These are phyloP conservation scores for Tympanopsis confertula DNA, from an alignment of 2,329 filamentous ascomycete genomes.

Conservation along the genomic window DNA sequence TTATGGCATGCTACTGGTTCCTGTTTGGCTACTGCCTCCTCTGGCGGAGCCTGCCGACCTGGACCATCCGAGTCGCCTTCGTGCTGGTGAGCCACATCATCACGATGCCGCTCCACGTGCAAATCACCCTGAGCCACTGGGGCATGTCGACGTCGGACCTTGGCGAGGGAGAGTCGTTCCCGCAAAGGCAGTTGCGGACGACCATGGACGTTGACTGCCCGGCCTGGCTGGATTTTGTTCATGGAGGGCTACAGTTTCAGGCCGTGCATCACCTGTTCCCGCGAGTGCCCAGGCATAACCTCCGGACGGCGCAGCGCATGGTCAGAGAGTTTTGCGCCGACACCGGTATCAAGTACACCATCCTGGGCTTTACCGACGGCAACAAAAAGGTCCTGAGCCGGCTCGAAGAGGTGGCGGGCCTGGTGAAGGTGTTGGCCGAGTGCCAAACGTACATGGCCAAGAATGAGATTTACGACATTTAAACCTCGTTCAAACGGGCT, in stretches of 20 bases:
- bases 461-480: too few relatives aligned
- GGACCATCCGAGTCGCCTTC: slow-evolving; percentile 44
- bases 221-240: slow-evolving; percentile 59
- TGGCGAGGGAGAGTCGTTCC: slow-evolving; percentile 53
- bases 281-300: slow-evolving; percentile 56
- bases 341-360: slow-evolving; percentile 48
- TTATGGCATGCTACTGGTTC: slow-evolving; percentile 42
- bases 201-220: slow-evolving; percentile 68
- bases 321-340: slow-evolving; percentile 55
- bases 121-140: slow-evolving; percentile 64
- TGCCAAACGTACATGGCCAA: slow-evolving; percentile 39
- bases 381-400: slow-evolving; percentile 43
- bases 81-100: slow-evolving; percentile 53
- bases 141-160: slow-evolving; percentile 59
- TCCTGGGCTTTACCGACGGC: slow-evolving; percentile 49
- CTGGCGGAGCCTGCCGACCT: slow-evolving; percentile 46
- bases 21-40: slow-evolving; percentile 57
- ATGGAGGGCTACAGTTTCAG: slow-evolving; percentile 65
- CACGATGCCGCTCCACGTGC: slow-evolving; percentile 58
- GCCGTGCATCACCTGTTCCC: slow-evolving; percentile 62
- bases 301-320: slow-evolving; percentile 45
- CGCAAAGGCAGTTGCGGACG: slow-evolving; percentile 58
- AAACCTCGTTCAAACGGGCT: too few relatives aligned
- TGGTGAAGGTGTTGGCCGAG: slow-evolving; percentile 45
- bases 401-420: slow-evolving; percentile 46